Percentiles rank a stretch among this genome's conserved stretches.
Conservation (phyloP, 2,329 filamentous ascomycete species). For the Coniochaeta ligniaria region DNA sequence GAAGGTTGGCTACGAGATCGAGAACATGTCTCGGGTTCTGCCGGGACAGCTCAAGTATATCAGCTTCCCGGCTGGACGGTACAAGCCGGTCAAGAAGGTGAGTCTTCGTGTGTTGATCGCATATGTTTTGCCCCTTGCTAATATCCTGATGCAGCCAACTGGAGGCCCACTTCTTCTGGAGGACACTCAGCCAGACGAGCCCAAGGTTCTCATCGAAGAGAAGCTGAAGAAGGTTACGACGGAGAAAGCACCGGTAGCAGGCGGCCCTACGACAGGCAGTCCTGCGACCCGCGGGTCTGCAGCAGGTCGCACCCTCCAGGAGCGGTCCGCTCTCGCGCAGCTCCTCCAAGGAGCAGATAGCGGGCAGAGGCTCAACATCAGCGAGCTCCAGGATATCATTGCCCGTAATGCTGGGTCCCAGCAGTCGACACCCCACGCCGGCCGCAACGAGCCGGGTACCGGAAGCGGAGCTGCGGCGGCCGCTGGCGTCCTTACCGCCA, state of each 20-base stretch:
- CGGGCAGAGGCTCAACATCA: slow-evolving; percentile 14
- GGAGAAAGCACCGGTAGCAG: slow-evolving; percentile 52
- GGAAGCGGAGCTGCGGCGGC: slow-evolving; percentile 59
- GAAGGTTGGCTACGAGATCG: slow-evolving; percentile 91
- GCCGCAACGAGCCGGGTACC: slow-evolving; percentile 10
- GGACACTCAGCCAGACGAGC: slow-evolving; percentile 72
- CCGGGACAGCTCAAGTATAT: slow-evolving; percentile 93
- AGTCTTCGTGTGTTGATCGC: slow-evolving; percentile 17
- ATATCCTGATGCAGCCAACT: slow-evolving; percentile 57
- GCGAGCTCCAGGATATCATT: slow-evolving; percentile 36
- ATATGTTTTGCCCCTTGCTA: too few relatives aligned
- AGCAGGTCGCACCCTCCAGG: slow-evolving; percentile 7
- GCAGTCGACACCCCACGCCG: neutral
- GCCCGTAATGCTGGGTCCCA: slow-evolving; percentile 11
- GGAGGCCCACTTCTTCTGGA: slow-evolving; percentile 88
- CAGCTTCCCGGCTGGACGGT: slow-evolving; percentile 82
- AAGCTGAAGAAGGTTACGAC: slow-evolving; percentile 77
- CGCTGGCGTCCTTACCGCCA: slow-evolving; percentile 73
- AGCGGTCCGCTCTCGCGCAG: slow-evolving; percentile 7
- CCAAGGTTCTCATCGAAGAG: slow-evolving; percentile 78
- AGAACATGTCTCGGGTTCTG: slow-evolving; percentile 94
- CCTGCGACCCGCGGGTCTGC: slow-evolving; percentile 5
- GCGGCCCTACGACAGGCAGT: slow-evolving; percentile 10
- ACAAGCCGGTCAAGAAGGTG: slow-evolving; percentile 86
- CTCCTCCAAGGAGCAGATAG: slow-evolving; percentile 7